These are phyloP conservation scores for Sphaceloma murrayae DNA, from an alignment of 2,329 filamentous ascomycete species.

Conservation along the genomic window DNA sequence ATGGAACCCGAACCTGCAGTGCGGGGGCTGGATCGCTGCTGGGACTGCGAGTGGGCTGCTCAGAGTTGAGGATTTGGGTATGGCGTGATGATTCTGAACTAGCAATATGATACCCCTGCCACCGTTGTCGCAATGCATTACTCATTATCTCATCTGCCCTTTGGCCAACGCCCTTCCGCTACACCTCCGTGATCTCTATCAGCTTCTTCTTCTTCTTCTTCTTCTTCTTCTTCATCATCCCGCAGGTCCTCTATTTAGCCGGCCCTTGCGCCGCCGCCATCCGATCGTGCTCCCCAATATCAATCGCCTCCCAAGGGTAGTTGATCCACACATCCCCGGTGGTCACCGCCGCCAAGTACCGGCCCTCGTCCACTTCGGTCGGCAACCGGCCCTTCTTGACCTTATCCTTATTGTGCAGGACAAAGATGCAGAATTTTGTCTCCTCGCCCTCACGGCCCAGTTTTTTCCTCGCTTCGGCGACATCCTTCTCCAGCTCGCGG, in stretches of 20 bases:
- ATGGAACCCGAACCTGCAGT: constrained; percentile 44
- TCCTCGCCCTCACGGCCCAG: constrained; percentile 58
- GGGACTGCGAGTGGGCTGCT: constrained; percentile 41
- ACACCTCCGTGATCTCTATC: too few relatives aligned
- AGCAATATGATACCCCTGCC: constrained; percentile 8
- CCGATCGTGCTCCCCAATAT: constrained; percentile 86
- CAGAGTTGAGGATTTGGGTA: constrained; percentile 40
- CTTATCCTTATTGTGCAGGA: constrained; percentile 98
- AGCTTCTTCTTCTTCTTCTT: too few relatives aligned
- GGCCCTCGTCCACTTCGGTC: constrained; percentile 53
- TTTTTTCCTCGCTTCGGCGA: constrained; percentile 66
- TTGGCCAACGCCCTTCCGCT: too few relatives aligned
- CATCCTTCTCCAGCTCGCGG: constrained; percentile 87
- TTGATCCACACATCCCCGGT: constrained; percentile 96
- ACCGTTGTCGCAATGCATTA: constrained; percentile 12
- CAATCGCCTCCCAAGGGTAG: constrained; percentile 94
- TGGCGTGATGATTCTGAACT: background rate
- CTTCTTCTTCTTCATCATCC: background rate
- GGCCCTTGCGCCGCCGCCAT: constrained; percentile 41
- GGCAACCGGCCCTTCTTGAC: constrained; percentile 82
- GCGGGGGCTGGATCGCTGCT: constrained; percentile 43
- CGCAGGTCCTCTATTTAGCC: background rate
- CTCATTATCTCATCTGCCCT: too few relatives aligned
- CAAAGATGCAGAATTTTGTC: constrained; percentile 90
- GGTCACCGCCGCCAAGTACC: constrained; percentile 79